These are phyloP conservation scores for Lepidium africanum DNA, from an alignment of 345 rosid species.

Conservation along the genomic window DNA sequence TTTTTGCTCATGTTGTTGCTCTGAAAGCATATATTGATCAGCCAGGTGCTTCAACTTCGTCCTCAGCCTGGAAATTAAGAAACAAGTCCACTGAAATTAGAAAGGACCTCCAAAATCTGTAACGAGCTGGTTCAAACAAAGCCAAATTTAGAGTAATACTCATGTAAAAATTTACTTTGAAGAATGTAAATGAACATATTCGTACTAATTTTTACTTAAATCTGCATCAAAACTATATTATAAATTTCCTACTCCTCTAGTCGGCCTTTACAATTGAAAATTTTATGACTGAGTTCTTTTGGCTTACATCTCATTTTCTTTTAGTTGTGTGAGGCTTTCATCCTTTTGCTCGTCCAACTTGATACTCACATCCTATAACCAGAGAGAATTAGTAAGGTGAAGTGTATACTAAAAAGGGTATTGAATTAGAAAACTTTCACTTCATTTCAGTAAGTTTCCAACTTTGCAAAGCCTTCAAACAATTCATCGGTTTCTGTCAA, in stretches of 20 bases:
- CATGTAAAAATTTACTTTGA: not conserved
- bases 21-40: constrained; percentile 76
- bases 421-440: not conserved
- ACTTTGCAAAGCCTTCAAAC: not conserved
- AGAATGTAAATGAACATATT: not conserved
- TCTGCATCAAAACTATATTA: not conserved
- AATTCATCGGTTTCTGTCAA: not conserved
- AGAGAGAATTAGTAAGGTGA: not conserved
- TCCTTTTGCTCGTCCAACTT: constrained; percentile 89
- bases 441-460: not conserved
- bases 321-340: constrained; percentile 71
- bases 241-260: not conserved
- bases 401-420: not conserved
- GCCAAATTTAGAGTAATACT: not conserved
- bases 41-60: constrained; percentile 74
- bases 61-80: constrained; percentile 56
- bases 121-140: not conserved
- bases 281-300: not conserved
- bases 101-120: not conserved
- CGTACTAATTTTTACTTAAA: not conserved
- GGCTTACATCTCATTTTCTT: constrained; percentile 92
- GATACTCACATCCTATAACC: constrained; percentile 70
- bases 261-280: not conserved
- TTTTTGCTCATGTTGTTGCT: constrained; percentile 73
- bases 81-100: not conserved